phyloP scores from a whole-genome alignment of 495 filamentous ascomycete species.

The Penicillium malachiteum region DNA sequence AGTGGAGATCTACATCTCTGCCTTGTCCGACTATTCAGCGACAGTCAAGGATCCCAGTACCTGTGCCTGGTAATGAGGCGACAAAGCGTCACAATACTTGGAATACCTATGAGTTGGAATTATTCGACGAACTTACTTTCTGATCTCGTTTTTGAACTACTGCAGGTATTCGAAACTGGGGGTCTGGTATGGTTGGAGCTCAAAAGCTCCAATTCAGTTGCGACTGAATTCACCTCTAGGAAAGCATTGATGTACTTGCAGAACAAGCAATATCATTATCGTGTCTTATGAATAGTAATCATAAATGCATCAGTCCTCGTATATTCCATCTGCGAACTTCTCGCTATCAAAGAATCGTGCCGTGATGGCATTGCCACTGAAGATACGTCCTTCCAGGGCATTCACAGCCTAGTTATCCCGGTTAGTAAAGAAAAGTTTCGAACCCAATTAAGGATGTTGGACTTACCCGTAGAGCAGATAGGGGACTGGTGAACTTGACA shows the following conservation, averaged over 20 bases:
- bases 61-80: background rate
- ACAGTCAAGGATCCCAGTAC: background rate
- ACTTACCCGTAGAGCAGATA: slow-evolving; percentile 79
- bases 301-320: slow-evolving; percentile 38
- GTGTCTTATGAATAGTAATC: background rate
- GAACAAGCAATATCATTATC: background rate
- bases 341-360: slow-evolving; percentile 78
- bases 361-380: slow-evolving; percentile 78
- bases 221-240: background rate
- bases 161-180: too few species aligned
- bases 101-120: slow-evolving; percentile 10
- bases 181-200: too few species aligned
- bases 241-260: background rate
- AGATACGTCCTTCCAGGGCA: slow-evolving; percentile 76
- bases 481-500: slow-evolving; percentile 79
- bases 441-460: background rate
- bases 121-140: slow-evolving; percentile 26
- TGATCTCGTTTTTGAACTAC: slow-evolving; percentile 1
- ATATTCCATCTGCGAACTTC: slow-evolving; percentile 74
- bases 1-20: background rate
- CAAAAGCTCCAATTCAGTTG: too few species aligned
- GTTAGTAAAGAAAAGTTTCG: background rate
- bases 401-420: slow-evolving; percentile 67
- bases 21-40: background rate
- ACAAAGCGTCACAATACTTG: background rate